Evolutionary conservation across 2,329 filamentous ascomycete species (phyloP).

Genomic region (Neofusicoccum sp.): DNA sequence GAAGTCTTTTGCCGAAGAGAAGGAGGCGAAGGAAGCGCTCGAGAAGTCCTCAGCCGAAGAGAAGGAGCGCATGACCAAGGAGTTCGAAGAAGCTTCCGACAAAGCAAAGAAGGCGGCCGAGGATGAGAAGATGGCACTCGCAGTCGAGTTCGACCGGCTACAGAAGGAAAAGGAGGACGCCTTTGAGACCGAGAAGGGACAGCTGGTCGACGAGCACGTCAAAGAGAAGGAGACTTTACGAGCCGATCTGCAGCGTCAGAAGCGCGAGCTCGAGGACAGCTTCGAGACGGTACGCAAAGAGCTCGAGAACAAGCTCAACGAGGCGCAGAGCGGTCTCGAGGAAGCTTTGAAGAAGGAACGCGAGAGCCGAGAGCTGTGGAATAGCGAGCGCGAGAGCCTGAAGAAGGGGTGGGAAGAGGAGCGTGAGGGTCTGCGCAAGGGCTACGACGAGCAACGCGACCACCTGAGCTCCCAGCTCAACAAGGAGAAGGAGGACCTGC

Average conservation of each 20-base stretch:
- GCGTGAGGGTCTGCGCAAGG: constrained; percentile 50
- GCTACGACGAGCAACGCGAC: constrained; percentile 53
- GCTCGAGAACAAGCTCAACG: constrained; percentile 41
- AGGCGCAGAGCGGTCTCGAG: constrained; percentile 44
- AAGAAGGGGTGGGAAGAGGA: constrained; percentile 47
- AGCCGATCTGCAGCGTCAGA: constrained; percentile 32
- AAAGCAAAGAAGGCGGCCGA: constrained; percentile 35
- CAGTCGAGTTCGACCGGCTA: constrained; percentile 35
- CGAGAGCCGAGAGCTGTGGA: constrained; percentile 48
- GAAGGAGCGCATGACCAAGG: constrained; percentile 34
- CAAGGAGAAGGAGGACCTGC: constrained; percentile 43
- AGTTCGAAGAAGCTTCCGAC: constrained; percentile 44
- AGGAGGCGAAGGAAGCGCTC: constrained; percentile 44
- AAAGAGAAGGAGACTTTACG: constrained; percentile 36
- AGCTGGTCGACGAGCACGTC: constrained; percentile 38
- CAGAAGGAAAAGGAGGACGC: constrained; percentile 27
- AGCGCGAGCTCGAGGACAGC: constrained; percentile 42
- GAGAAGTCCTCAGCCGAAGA: constrained; percentile 38
- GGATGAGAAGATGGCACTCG: constrained; percentile 39
- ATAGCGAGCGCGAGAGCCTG: constrained; percentile 40
- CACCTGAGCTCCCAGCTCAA: constrained; percentile 36
- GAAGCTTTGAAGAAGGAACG: constrained; percentile 47
- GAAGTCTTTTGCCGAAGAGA: constrained; percentile 27
- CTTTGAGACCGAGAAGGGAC: constrained; percentile 50
- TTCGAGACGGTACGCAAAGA: constrained; percentile 41